phyloP scores from a whole-genome alignment of 2,329 filamentous ascomycete species.

The Trichophyton simii region DNA sequence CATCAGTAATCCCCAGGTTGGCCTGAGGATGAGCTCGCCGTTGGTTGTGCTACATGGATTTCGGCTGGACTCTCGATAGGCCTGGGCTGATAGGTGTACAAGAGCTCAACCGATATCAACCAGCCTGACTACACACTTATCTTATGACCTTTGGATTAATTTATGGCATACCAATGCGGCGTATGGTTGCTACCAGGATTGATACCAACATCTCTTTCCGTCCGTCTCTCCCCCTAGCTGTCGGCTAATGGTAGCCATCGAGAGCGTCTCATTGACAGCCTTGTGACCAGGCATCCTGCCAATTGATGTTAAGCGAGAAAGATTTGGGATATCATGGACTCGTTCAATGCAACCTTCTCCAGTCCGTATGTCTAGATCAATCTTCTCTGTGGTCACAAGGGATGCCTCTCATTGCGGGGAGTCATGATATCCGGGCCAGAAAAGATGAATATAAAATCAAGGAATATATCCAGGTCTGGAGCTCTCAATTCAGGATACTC shows the following conservation, averaged over 20 bases:
- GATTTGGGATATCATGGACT: not conserved
- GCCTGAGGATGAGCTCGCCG: not conserved
- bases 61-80: not conserved
- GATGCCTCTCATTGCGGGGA: not conserved
- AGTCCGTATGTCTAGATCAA: not conserved
- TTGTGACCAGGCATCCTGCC: not conserved
- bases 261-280: not conserved
- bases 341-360: not conserved
- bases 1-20: not conserved
- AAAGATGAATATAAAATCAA: not conserved
- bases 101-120: not conserved
- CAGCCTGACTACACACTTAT: not conserved
- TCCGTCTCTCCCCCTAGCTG: not conserved
- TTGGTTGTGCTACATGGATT: not conserved
- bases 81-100: not conserved
- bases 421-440: not conserved
- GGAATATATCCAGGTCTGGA: not conserved
- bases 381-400: not conserved
- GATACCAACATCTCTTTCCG: not conserved
- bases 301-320: not conserved
- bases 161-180: not conserved
- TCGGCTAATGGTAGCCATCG: not conserved
- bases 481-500: not conserved
- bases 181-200: not conserved
- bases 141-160: not conserved